Percentiles rank a stretch among this genome's conserved stretches.
Evolutionary conservation across 805 yeast genomes (phyloP).

Genomic region (Wickerhamia fluorescens): DNA sequence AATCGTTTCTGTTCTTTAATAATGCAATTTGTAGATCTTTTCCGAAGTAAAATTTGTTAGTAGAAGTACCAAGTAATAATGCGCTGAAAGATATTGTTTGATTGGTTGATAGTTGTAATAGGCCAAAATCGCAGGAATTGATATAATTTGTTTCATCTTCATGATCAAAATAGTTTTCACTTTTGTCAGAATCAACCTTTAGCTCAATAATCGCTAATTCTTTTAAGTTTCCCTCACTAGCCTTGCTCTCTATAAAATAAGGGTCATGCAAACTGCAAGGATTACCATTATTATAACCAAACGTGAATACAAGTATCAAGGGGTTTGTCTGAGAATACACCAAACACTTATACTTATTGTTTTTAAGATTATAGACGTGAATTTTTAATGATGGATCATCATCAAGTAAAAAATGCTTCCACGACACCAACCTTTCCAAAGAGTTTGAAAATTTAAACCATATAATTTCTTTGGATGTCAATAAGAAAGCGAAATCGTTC

Average conservation of each 20-base stretch:
- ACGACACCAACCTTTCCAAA: conserved; percentile 48
- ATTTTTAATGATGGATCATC: conserved; percentile 32
- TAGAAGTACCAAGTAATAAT: too few relatives aligned
- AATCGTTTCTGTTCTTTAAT: too few relatives aligned
- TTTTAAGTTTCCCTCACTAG: conserved; percentile 6
- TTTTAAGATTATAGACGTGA: conserved; percentile 16
- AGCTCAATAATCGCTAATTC: conserved; percentile 10
- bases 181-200: too few relatives aligned
- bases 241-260: conserved; percentile 12
- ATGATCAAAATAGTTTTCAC: too few relatives aligned
- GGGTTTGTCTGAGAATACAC: conserved; percentile 27
- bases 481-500: conserved; percentile 35
- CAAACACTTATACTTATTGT: conserved; percentile 14
- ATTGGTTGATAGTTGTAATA: conserved; percentile 13
- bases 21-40: too few relatives aligned
- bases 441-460: conserved; percentile 36
- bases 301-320: conserved; percentile 23
- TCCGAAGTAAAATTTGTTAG: too few relatives aligned
- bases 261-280: conserved; percentile 36
- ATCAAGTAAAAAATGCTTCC: conserved; percentile 63
- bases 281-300: conserved; percentile 22
- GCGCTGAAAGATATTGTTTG: conserved; percentile 8
- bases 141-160: too few relatives aligned
- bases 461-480: conserved; percentile 63
- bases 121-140: conserved; percentile 8